Evolutionary conservation across 1,139 yeast species (phyloP), one percentile per base, ranked within the genome.

Genomic region (Kodamaea sp.): DNA sequence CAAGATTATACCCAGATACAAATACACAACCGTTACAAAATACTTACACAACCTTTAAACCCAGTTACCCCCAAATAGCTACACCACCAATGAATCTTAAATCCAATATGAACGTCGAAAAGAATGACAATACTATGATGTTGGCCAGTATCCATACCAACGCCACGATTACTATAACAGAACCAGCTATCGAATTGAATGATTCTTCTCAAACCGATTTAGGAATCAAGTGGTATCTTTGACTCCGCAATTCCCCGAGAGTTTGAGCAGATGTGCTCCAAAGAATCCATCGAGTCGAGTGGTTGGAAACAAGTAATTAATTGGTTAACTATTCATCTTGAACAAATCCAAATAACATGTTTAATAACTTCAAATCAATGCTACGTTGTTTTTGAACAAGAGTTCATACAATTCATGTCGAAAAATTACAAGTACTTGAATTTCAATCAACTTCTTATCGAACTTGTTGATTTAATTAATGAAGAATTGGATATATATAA

Each of bases 151-250:
- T 9, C 20, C 20, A 15, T 15, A 15, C 20, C 20, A 15, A 15
- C 20, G 20, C 20, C 20, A 15, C 20, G 20, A 15, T 15, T 4
- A 15, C 20, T 15, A 15, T 15, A 15, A 15, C 4, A 15, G 20
- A 15, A 15, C 20, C 20, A 15, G 20, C 4, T 15, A 4, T 15
- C n/a, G n/a, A n/a, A n/a, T n/a, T n/a, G 4, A 15, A 15, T 15
- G 20, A 15, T 12, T 32, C 37, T 32, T 36, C 8, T 27, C 43
- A 32, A 42, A 36, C 43, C 47, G 49, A 44, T 38, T 39, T 43
- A 36, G 42, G 43, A 7, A 43, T 45, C 41, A 41, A 44, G 54
- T 52, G 54, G 54, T 50, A 46, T 48, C 49, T 53, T 52, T 53
- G 57, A 53, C 57, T 48, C 42, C 53, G 56, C 51, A 44, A 42